Percentiles rank a stretch among this genome's conserved stretches.
Evolutionary conservation across 352 stramenopile genomes (phyloP).

Genomic region (Phytopythium litorale): DNA sequence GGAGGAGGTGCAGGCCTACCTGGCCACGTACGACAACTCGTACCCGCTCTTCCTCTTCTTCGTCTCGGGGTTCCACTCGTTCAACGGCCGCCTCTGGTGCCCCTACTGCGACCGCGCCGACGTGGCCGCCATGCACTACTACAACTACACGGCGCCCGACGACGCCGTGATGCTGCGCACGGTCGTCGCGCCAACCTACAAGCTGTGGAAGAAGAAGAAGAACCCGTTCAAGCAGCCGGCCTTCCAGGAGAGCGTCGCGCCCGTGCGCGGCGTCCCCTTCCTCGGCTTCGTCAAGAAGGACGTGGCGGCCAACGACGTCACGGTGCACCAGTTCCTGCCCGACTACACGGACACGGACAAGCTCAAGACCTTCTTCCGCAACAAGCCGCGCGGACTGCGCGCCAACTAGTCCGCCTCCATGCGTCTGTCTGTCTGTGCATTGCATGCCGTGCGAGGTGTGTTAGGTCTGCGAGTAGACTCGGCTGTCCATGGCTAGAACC

Average conservation of each 20-base stretch:
- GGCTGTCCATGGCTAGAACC: too few relatives aligned
- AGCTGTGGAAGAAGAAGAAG: slow-evolving; percentile 77
- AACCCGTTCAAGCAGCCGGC: slow-evolving; percentile 66
- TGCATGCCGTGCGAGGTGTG: too few relatives aligned
- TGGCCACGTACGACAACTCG: slow-evolving; percentile 60
- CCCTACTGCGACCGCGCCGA: slow-evolving; percentile 73
- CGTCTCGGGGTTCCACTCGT: slow-evolving; percentile 61
- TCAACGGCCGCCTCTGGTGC: slow-evolving; percentile 79
- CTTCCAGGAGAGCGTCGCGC: slow-evolving; percentile 57
- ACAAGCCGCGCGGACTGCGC: slow-evolving; percentile 25
- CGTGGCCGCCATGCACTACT: slow-evolving; percentile 74
- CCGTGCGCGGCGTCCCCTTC: slow-evolving; percentile 56
- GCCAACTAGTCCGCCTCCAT: slow-evolving; percentile 5
- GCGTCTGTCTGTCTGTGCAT: too few relatives aligned
- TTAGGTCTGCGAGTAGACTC: too few relatives aligned
- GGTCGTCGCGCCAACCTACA: slow-evolving; percentile 54
- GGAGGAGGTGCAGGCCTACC: slow-evolving; percentile 41
- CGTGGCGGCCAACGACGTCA: slow-evolving; percentile 35
- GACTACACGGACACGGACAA: slow-evolving; percentile 51
- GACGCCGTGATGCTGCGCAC: slow-evolving; percentile 52
- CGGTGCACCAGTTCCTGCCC: slow-evolving; percentile 50
- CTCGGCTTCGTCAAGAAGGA: slow-evolving; percentile 63
- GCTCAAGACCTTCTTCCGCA: slow-evolving; percentile 44
- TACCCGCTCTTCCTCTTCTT: slow-evolving; percentile 81
- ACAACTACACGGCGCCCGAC: slow-evolving; percentile 65